Evolutionary conservation across 83 land plant species (phyloP), one percentile per base, ranked within the genome.

Genomic region (Diphasiastrum complanatum): DNA sequence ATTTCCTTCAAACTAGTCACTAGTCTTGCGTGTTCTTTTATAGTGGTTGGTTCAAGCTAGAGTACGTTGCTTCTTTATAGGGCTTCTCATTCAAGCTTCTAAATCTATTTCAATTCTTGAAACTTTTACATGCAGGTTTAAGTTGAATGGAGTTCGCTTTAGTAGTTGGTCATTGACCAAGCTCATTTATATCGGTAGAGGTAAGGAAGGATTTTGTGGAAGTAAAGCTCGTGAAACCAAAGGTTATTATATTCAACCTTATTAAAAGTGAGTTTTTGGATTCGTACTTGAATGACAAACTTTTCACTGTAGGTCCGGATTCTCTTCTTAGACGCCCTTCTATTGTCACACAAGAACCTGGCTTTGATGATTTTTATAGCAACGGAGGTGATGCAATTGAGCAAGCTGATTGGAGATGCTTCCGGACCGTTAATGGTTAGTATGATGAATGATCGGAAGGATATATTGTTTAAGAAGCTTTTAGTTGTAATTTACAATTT

Each of bases 281-380:
- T n/a, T n/a, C n/a, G n/a, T n/a, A n/a, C n/a, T n/a, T n/a, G n/a
- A n/a, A n/a, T n/a, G n/a, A n/a, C n/a, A n/a, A n/a, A n/a, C n/a
- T n/a, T n/a, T n/a, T n/a, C n/a, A n/a, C n/a, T n/a, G n/a, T n/a
- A 54, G 58, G 58, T 22, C 58, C 58, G 16, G 58, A 54, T 28
- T 54, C 58, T 28, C 11, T 54, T 22, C 33, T 54, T 4, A 14
- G 58, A 22, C 58, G 58, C n/a, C 58, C 58, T n/a, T 25, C 58
- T 5, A 30, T 54, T 14, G 58, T 54, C 16, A 33, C 58, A 54
- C 58, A 54, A 25, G 58, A 54, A 23, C 58, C 58, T 26, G 16
- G 34, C 5, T 27, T 35, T 26, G 59, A 24, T 11, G 35, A 26
- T 12, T 33, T 6, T 14, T 55, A 55, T 35, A 55, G 11, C 16